These are phyloP conservation scores for Arctostaphylos glauca DNA, from an alignment of 148 eudicot genomes.

Conservation along the genomic window DNA sequence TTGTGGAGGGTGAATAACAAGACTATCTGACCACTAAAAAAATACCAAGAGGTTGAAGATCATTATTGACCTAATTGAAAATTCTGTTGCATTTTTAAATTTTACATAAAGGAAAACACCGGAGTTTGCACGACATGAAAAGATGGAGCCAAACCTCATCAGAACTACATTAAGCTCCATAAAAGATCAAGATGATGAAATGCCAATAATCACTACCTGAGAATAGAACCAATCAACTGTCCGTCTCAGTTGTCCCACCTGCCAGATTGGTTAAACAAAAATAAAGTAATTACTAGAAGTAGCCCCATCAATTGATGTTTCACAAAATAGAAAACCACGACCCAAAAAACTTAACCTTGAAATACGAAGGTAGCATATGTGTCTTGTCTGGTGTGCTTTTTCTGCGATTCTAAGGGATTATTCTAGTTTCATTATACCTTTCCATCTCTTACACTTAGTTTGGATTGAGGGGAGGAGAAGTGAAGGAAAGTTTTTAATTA, in stretches of 20 bases:
- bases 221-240: slow-evolving; percentile 55
- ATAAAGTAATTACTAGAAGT: slow-evolving; percentile 5
- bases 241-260: slow-evolving; percentile 75
- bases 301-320: background rate
- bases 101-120: background rate
- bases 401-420: background rate
- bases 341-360: background rate
- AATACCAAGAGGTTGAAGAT: background rate
- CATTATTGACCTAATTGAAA: background rate
- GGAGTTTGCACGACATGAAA: background rate
- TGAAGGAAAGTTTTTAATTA: too few species aligned
- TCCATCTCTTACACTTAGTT: background rate
- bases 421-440: background rate
- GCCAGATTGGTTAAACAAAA: slow-evolving; percentile 26
- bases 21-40: background rate
- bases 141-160: background rate
- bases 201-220: slow-evolving; percentile 46
- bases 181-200: background rate
- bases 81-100: background rate
- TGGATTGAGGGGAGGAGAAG: too few species aligned
- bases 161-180: background rate
- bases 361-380: background rate
- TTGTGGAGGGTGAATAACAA: background rate
- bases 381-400: background rate
- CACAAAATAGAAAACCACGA: background rate